phyloP scores from a whole-genome alignment of 768 basidiomycete genomes.

The Saitozyma sp. region DNA sequence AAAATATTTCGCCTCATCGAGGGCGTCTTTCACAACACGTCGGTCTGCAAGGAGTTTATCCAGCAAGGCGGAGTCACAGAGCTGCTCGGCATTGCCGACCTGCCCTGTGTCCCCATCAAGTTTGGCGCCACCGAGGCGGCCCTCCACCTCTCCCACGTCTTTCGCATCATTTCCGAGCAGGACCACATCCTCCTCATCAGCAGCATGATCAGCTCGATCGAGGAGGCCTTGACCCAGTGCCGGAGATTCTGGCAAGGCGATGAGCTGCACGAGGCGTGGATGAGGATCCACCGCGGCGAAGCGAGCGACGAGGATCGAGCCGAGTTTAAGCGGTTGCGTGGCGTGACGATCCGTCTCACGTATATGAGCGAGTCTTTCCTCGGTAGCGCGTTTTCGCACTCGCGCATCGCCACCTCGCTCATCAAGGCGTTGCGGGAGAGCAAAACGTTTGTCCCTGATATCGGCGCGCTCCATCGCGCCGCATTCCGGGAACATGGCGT shows the following conservation, averaged over 20 bases:
- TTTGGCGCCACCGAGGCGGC: slow-evolving; percentile 74
- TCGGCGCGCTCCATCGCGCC: slow-evolving; percentile 78
- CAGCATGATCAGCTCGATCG: not conserved
- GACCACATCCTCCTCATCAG: slow-evolving; percentile 26
- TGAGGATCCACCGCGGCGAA: slow-evolving; percentile 53
- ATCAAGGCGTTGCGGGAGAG: slow-evolving; percentile 72
- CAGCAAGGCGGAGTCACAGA: slow-evolving; percentile 29
- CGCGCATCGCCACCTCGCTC: slow-evolving; percentile 70
- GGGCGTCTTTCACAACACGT: slow-evolving; percentile 87
- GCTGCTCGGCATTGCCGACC: slow-evolving; percentile 51
- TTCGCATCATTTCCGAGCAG: slow-evolving; percentile 83
- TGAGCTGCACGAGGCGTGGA: slow-evolving; percentile 8
- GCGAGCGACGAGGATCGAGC: slow-evolving; percentile 61
- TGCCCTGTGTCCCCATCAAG: slow-evolving; percentile 86
- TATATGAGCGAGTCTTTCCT: slow-evolving; percentile 84
- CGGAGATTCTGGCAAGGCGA: not conserved
- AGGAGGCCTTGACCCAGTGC: slow-evolving; percentile 3
- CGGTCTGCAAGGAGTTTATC: slow-evolving; percentile 88
- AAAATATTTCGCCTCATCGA: slow-evolving; percentile 55
- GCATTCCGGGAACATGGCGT: slow-evolving; percentile 84
- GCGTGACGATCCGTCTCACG: slow-evolving; percentile 56
- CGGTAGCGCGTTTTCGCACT: slow-evolving; percentile 77
- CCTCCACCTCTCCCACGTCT: slow-evolving; percentile 64
- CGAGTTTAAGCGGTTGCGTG: slow-evolving; percentile 59
- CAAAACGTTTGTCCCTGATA: slow-evolving; percentile 65